Conservation (phyloP, 495 filamentous ascomycete species). For the Penicillium ochrochloron region DNA sequence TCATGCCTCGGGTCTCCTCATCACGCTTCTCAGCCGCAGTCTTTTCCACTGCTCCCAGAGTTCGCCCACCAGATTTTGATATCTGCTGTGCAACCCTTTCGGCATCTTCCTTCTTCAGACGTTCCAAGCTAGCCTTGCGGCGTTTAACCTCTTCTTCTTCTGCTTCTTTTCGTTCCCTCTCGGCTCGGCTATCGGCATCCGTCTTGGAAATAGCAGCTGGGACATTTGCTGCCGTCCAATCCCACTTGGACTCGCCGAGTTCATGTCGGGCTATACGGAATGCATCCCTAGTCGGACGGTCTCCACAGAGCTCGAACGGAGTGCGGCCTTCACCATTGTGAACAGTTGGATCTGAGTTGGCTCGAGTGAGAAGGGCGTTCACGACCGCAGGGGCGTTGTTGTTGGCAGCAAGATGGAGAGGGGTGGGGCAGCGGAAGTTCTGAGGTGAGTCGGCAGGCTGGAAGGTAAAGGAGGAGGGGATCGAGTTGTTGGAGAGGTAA, state of each 20-base stretch:
- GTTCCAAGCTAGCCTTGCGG: slow-evolving; percentile 64
- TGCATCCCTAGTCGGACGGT: slow-evolving; percentile 84
- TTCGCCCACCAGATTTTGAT: slow-evolving; percentile 48
- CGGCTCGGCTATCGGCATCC: slow-evolving; percentile 68
- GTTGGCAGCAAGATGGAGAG: slow-evolving; percentile 83
- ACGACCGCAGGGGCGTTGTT: slow-evolving; percentile 76
- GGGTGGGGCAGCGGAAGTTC: slow-evolving; percentile 83
- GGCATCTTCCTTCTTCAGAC: slow-evolving; percentile 69
- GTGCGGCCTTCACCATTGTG: slow-evolving; percentile 70
- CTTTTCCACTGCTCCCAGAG: slow-evolving; percentile 61
- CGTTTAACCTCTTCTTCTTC: slow-evolving; percentile 61
- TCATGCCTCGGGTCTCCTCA: slow-evolving; percentile 83
- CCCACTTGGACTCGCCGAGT: slow-evolving; percentile 75
- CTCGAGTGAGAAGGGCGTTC: slow-evolving; percentile 75
- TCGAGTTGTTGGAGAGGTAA: slow-evolving; percentile 74
- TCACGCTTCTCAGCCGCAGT: slow-evolving; percentile 75
- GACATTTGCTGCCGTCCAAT: slow-evolving; percentile 78
- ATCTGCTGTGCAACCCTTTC: slow-evolving; percentile 49
- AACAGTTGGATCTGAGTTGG: slow-evolving; percentile 71
- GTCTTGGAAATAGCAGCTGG: slow-evolving; percentile 68
- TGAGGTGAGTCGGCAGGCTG: slow-evolving; percentile 66
- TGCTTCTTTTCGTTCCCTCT: slow-evolving; percentile 61
- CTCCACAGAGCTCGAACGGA: slow-evolving; percentile 84
- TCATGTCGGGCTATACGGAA: slow-evolving; percentile 87
- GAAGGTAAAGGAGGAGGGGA: slow-evolving; percentile 73